Evolutionary conservation across 306 rosid species (phyloP), one percentile per base, ranked within the genome.

Genomic region (Echinosophora koreensis): DNA sequence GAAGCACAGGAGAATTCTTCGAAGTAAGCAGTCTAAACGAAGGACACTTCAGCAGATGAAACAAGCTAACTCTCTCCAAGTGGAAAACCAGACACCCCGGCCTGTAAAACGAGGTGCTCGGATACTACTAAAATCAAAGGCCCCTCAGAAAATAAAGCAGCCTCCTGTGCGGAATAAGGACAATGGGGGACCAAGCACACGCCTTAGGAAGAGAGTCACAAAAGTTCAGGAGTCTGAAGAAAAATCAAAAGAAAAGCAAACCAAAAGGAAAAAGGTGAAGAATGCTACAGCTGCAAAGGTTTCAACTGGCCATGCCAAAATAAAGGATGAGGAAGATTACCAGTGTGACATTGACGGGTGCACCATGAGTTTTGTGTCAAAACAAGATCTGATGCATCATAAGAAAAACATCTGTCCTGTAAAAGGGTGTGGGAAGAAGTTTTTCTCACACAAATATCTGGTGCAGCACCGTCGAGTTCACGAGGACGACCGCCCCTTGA

Each of bases 391-490:
- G 8, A 12, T 35, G 76, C 79, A 83, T 71, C 99, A 96, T 69
- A 96, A 96, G 89, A 88, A 67, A 84, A 91, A 96, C 58, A 68
- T 91, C 18, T 96, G 99, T 77, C 99, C 99, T 7, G 92, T 96
- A 38, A 92, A 96, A 84, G 97, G 99, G n/a, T 96, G 99, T n/a
- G 99, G 91, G 27, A 96, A 96, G 89, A 96, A 89, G 77, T 96
- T 96, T 77, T 92, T 96, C 93, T 92, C 99, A 0, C 99, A 96
- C 77, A 96, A 96, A 80, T 96, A 96, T 87, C 93, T 96, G 74
- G 98, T 92, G 86, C 99, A 96, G 83, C 99, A 96, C 71, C 92
- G 98, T 0, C 89, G 98, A 64, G 99, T 96, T 61, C 99, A 96
- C 41, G 66, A 82, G 84, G 99, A 96, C 69, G 98, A 96, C 32